Evolutionary conservation across 495 filamentous ascomycete genomes (phyloP).

Genomic region (Neurospora pannonica): DNA sequence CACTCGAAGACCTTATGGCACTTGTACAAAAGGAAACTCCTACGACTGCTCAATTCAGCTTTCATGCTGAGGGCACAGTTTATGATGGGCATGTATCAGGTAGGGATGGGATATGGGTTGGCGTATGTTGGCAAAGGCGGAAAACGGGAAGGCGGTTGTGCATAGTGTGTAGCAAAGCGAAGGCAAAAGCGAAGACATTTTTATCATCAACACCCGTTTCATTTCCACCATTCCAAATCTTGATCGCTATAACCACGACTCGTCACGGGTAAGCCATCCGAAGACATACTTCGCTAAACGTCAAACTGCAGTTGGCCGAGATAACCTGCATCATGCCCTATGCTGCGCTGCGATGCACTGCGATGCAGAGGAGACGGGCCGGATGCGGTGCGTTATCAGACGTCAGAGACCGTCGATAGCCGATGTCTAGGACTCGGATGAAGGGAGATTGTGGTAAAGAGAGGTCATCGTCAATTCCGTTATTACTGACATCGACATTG

Average conservation of each 20-base stretch:
- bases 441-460: not conserved
- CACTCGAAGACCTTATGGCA: not conserved
- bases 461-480: not conserved
- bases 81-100: not conserved
- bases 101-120: not conserved
- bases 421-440: not conserved
- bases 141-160: not conserved
- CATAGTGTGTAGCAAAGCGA: not conserved
- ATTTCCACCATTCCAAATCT: not conserved
- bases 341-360: not conserved
- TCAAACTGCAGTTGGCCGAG: not conserved
- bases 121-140: not conserved
- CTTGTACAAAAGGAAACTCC: not conserved
- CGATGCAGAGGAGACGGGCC: not conserved
- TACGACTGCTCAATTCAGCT: not conserved
- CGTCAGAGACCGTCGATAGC: not conserved
- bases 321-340: not conserved
- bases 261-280: not conserved
- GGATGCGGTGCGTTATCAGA: not conserved
- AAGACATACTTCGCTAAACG: not conserved
- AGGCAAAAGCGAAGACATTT: not conserved
- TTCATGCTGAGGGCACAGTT: not conserved
- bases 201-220: not conserved
- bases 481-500: not conserved
- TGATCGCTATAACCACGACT: not conserved